A percentile compares a stretch with the other conserved stretches of the same genome.
Evolutionary conservation across 2,329 filamentous ascomycete species (phyloP).

Genomic region (Penicillium frequentans): DNA sequence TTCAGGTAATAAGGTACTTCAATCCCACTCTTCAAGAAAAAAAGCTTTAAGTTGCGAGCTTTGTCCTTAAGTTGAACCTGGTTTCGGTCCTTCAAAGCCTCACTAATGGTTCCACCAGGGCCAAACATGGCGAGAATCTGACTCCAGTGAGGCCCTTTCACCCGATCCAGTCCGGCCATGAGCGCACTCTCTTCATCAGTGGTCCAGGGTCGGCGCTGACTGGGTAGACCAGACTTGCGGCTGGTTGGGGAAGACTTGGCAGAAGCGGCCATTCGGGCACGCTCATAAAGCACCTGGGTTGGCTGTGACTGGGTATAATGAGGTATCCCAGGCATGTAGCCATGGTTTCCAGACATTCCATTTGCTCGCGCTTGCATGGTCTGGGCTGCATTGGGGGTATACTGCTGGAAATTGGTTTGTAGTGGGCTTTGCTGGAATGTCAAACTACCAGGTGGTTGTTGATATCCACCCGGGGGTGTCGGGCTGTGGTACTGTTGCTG

Average conservation of each 20-base stretch:
- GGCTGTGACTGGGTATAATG: conserved; percentile 50
- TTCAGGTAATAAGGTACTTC: conserved; percentile 87
- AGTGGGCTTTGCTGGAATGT: conserved; percentile 43
- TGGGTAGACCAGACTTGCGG: conserved; percentile 54
- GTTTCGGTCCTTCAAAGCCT: conserved; percentile 82
- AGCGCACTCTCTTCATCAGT: conserved; percentile 86
- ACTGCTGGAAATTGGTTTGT: conserved; percentile 44
- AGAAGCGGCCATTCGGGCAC: conserved; percentile 56
- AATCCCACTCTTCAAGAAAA: conserved; percentile 87
- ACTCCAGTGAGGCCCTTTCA: conserved; percentile 90
- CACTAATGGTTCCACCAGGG: conserved; percentile 72
- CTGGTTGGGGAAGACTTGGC: conserved; percentile 56
- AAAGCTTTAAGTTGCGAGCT: conserved; percentile 83
- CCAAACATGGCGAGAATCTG: conserved; percentile 86
- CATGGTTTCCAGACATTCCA: conserved; percentile 39
- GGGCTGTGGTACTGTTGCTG: conserved; percentile 37
- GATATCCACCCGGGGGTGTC: conserved; percentile 35
- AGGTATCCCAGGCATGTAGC: conserved; percentile 48
- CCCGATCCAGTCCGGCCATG: conserved; percentile 83
- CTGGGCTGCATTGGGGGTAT: conserved; percentile 35
- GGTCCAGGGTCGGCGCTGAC: conserved; percentile 76
- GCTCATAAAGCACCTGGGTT: conserved; percentile 59
- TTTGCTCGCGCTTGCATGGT: conserved; percentile 32
- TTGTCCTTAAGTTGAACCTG: conserved; percentile 94
- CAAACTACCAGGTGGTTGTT: conserved; percentile 31